Conservation (phyloP, 106 monocot species). For the Triglochin maritima region DNA sequence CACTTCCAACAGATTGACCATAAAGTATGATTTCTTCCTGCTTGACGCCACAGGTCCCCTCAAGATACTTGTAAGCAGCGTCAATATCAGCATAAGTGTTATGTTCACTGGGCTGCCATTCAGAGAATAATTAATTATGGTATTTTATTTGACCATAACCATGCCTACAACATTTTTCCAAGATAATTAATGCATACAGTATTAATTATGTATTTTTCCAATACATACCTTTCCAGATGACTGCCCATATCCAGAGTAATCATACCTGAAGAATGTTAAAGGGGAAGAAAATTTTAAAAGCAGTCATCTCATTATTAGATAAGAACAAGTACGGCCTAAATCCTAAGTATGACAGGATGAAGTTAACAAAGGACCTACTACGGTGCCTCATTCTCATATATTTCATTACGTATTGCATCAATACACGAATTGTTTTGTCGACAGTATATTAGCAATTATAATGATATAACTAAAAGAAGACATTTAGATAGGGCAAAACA, state of each 20-base stretch:
- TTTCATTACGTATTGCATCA: too few relatives aligned
- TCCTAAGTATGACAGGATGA: too few relatives aligned
- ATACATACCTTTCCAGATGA: constrained; percentile 37
- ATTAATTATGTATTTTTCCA: too few relatives aligned
- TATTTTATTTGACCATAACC: too few relatives aligned
- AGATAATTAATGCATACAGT: neutral
- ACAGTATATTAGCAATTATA: too few relatives aligned
- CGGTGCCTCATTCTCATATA: too few relatives aligned
- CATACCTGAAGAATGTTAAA: constrained; percentile 26
- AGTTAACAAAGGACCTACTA: too few relatives aligned
- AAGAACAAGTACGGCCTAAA: neutral
- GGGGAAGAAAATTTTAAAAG: too few relatives aligned
- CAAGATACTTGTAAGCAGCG: constrained; percentile 34
- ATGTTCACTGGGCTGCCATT: constrained; percentile 32
- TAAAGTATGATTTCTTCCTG: constrained; percentile 42
- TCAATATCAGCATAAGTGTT: constrained; percentile 46
- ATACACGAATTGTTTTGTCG: too few relatives aligned
- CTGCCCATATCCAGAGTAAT: constrained; percentile 45
- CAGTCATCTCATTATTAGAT: neutral
- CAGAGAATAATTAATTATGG: neutral
- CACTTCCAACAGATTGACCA: constrained; percentile 48
- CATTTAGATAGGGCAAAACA: too few relatives aligned
- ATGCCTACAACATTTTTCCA: neutral
- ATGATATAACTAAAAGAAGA: too few relatives aligned
- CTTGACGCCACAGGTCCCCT: constrained; percentile 25